Evolutionary conservation across 164 flowering plant genomes (phyloP).

Genomic region (Liquidambar formosana): DNA sequence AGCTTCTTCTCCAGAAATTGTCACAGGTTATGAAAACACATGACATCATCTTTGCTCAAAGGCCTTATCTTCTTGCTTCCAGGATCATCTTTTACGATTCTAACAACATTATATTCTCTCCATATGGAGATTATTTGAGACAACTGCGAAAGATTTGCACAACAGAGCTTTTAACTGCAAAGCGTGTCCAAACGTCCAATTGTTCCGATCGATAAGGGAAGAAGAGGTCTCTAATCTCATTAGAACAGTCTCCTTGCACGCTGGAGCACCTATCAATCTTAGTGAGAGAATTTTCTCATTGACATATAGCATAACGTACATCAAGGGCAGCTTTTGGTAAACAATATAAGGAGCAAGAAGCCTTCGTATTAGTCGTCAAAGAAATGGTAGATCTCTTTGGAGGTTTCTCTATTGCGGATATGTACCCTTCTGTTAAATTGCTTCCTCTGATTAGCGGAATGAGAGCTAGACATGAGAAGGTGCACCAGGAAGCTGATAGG

Average conservation of each 20-base stretch:
- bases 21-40: slow-evolving; percentile 16
- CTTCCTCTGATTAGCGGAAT: not conserved
- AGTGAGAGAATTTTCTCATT: not conserved
- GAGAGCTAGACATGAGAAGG: not conserved
- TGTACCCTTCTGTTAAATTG: not conserved
- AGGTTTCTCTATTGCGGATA: not conserved
- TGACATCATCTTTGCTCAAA: slow-evolving; percentile 10
- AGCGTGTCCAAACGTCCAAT: slow-evolving; percentile 3
- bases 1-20: slow-evolving; percentile 12
- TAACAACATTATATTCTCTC: slow-evolving; percentile 1
- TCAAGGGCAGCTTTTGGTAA: not conserved
- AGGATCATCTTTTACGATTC: slow-evolving; percentile 2
- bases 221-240: not conserved
- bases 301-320: not conserved
- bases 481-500: not conserved
- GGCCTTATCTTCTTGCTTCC: not conserved
- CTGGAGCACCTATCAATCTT: slow-evolving; percentile 5
- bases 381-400: not conserved
- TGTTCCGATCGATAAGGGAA: not conserved
- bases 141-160: slow-evolving; percentile 12
- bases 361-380: no score
- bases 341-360: no score
- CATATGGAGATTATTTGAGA: slow-evolving; percentile 20
- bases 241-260: not conserved
- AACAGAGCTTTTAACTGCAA: slow-evolving; percentile 10